Base-by-base conservation (phyloP, 2,329 filamentous ascomycete species). In the Grosmannia clavigera region DNA sequence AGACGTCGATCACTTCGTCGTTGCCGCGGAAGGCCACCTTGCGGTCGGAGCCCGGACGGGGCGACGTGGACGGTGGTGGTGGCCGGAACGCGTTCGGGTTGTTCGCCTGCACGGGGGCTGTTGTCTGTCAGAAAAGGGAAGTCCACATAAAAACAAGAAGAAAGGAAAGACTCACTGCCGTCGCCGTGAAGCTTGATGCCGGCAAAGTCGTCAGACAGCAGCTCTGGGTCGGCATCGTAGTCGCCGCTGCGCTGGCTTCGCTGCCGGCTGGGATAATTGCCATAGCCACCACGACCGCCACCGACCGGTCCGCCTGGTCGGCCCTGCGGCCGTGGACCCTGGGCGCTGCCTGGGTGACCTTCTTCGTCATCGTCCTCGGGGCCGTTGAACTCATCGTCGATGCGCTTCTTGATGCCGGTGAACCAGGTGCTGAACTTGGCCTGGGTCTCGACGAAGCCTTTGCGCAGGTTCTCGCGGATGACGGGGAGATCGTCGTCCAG, bases 371-470 rank as follows among this genome's bases (percentile, higher is more conserved):
- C 79, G 50, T 82, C 81, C 59, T 86, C 82, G 9, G 84, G 82
- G 29, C 91, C 87, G 59, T 87, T 82, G 61, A 91, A 88, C 64
- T 94, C 90, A 56, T 94, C 92, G 68, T 97, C 92, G 40, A 99
- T 82, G 72, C 86, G 90, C 81, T 97, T 97, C 76, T 90, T 94
- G 70, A 99, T 78, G 64, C 85, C 91, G 57, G 83, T 88, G 67
- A 99, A 90, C 92, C 92, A 97, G 57, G 83, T 82, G 75, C 95
- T 97, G 67, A 99, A 88, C 69, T 89, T 95, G 60, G 83, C 85
- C 75, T 97, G 94, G 2, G 94, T 97, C 69, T 99, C 92, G 60
- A 91, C 69, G 74, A 99, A 99, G 4, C 94, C 94, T 75, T 97
- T 95, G 70, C 87, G 87, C 66, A 99, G 82, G 68, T 95, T 96